A percentile compares a stretch with the other conserved stretches of the same genome.
These are phyloP conservation scores for Amylostereum chailletii DNA, from an alignment of 1,284 basidiomycete genomes.

Conservation along the genomic window DNA sequence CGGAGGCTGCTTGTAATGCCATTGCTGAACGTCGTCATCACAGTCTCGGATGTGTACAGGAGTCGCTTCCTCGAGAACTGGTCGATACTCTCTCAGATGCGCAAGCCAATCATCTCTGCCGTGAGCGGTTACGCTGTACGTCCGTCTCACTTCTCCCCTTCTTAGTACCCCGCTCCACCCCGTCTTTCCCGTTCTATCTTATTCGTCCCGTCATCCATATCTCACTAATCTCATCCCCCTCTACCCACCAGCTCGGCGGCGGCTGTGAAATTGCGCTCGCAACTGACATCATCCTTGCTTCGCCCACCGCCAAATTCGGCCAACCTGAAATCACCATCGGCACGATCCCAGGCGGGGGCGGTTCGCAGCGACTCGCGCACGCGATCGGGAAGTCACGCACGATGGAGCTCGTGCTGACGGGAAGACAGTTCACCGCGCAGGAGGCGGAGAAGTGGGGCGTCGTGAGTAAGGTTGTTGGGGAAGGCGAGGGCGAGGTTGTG, in stretches of 20 bases:
- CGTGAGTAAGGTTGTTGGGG: conserved; percentile 74
- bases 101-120: conserved; percentile 93
- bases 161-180: conserved; percentile 1
- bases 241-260: conserved; percentile 68
- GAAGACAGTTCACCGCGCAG: conserved; percentile 69
- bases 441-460: conserved; percentile 86
- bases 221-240: no score
- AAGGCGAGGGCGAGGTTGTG: conserved; percentile 73
- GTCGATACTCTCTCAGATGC: conserved; percentile 67
- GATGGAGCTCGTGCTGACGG: conserved; percentile 94
- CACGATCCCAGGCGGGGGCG: conserved; percentile 89
- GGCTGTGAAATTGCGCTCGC: conserved; percentile 96
- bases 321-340: conserved; percentile 98
- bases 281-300: conserved; percentile 96
- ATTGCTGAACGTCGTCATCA: not conserved
- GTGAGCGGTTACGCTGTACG: conserved; percentile 92
- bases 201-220: not conserved
- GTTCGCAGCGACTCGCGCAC: conserved; percentile 77
- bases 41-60: conserved; percentile 83
- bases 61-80: conserved; percentile 87
- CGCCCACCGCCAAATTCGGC: conserved; percentile 87
- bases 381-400: conserved; percentile 85
- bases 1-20: no score
- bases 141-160: conserved; percentile 1
- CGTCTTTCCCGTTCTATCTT: conserved; percentile 2